A percentile compares a stretch with the other conserved stretches of the same genome.
Evolutionary conservation across 1,139 yeast genomes (phyloP).

Genomic region (Sugiyamaella sp.): DNA sequence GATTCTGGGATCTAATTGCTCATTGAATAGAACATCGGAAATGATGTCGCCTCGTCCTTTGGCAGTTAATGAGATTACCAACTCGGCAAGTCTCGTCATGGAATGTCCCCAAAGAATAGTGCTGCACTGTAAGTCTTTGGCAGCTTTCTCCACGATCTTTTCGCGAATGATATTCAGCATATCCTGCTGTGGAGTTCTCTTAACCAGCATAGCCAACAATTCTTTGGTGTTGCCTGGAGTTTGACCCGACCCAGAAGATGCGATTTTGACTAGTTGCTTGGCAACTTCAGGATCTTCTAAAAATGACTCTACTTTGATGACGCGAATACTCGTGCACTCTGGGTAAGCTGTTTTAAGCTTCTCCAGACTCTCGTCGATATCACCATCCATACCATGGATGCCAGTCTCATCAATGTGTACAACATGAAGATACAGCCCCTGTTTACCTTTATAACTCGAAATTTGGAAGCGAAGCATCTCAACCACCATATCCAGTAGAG

Average conservation of each 20-base stretch:
- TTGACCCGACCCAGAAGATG: background rate
- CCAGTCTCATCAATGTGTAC: slow-evolving; percentile 54
- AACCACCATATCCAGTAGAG: slow-evolving; percentile 65
- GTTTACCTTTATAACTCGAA: slow-evolving; percentile 59
- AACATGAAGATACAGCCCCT: slow-evolving; percentile 67
- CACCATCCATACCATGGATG: slow-evolving; percentile 26
- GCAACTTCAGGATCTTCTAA: slow-evolving; percentile 12
- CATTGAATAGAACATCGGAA: slow-evolving; percentile 41
- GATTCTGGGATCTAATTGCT: slow-evolving; percentile 29
- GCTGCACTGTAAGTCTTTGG: slow-evolving; percentile 51
- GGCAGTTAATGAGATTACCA: slow-evolving; percentile 76
- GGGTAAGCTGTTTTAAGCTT: slow-evolving; percentile 36
- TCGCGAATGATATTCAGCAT: slow-evolving; percentile 53
- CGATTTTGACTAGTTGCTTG: slow-evolving; percentile 5
- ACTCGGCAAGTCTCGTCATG: slow-evolving; percentile 83
- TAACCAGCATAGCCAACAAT: slow-evolving; percentile 26
- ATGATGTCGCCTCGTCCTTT: slow-evolving; percentile 84
- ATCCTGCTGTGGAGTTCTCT: slow-evolving; percentile 52
- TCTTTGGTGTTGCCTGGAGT: slow-evolving; percentile 17
- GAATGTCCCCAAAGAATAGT: slow-evolving; percentile 72
- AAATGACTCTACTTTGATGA: slow-evolving; percentile 30
- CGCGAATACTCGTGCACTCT: slow-evolving; percentile 28
- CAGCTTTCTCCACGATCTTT: slow-evolving; percentile 53
- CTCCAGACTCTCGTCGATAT: slow-evolving; percentile 12
- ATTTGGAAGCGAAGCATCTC: slow-evolving; percentile 64